Conservation (phyloP, 139 green algal genomes). For the Chlamydomonas incerta region DNA sequence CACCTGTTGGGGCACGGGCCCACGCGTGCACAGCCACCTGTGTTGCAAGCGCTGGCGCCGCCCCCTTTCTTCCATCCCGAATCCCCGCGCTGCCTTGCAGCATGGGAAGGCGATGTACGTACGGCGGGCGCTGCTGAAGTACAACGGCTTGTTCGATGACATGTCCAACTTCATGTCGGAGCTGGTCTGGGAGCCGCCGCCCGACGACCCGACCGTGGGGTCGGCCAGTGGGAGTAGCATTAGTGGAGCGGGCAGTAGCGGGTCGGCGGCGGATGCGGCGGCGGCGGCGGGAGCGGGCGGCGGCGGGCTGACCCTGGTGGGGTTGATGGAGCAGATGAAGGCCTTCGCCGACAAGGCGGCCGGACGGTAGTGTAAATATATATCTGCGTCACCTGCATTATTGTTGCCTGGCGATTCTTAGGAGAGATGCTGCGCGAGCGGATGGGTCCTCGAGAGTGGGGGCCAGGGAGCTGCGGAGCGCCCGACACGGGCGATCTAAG, state of each 20-base stretch:
- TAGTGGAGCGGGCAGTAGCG: background rate
- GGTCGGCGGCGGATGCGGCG: no score
- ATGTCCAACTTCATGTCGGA: constrained; percentile 3
- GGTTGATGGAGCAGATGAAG: constrained; percentile 19
- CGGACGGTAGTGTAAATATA: no score
- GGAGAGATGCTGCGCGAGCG: no score
- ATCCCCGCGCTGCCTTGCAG: background rate
- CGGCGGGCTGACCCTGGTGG: constrained; percentile 1
- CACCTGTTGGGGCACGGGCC: no score
- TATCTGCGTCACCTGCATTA: no score
- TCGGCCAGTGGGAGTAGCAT: background rate
- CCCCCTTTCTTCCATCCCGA: no score
- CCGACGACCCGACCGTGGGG: background rate
- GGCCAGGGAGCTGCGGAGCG: no score
- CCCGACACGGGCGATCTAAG: no score
- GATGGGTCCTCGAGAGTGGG: no score
- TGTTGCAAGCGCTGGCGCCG: no score
- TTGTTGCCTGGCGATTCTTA: no score
- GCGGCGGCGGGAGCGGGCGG: background rate
- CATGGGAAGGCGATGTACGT: constrained; percentile 37
- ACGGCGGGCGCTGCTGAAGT: background rate
- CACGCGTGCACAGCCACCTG: no score
- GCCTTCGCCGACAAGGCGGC: background rate
- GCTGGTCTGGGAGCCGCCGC: background rate
- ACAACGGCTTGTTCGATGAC: constrained; percentile 21